A percentile compares a stretch with the other conserved stretches of the same genome.
Evolutionary conservation across 2,329 filamentous ascomycete genomes (phyloP).

Genomic region (Botrytis pseudocinerea): DNA sequence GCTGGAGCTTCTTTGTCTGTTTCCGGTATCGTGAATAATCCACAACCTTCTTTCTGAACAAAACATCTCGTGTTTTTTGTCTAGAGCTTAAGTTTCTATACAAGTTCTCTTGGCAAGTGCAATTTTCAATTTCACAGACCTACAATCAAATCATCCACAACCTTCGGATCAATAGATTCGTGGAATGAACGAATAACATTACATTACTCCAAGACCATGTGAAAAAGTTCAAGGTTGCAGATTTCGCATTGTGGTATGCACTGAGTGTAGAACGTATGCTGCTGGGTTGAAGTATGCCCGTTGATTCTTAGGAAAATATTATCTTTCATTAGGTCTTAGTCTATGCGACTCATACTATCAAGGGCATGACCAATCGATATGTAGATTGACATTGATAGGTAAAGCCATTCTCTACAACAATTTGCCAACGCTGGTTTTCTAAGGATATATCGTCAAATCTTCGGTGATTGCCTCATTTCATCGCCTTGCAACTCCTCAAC

Average conservation of each 20-base stretch:
- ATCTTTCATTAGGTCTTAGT: too few relatives aligned
- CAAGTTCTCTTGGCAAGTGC: not conserved
- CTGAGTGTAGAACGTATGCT: not conserved
- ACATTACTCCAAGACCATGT: not conserved
- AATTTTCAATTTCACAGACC: not conserved
- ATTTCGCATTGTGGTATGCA: not conserved
- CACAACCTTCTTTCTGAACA: not conserved
- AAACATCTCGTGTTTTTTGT: not conserved
- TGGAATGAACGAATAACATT: not conserved
- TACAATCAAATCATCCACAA: not conserved
- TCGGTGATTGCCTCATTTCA: too few relatives aligned
- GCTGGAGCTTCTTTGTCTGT: not conserved
- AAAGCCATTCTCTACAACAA: too few relatives aligned
- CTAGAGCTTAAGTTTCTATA: not conserved
- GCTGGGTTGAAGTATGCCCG: not conserved
- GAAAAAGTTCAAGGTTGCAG: too few relatives aligned
- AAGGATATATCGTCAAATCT: too few relatives aligned
- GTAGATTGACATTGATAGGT: too few relatives aligned
- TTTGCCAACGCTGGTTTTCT: too few relatives aligned
- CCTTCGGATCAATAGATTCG: not conserved
- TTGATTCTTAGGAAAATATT: too few relatives aligned
- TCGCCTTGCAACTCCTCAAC: too few relatives aligned
- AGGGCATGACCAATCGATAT: too few relatives aligned
- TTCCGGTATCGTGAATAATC: not conserved
- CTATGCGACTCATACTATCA: too few relatives aligned